phyloP scores from a whole-genome alignment of 1,139 yeast genomes.

The Taphrina communis region DNA sequence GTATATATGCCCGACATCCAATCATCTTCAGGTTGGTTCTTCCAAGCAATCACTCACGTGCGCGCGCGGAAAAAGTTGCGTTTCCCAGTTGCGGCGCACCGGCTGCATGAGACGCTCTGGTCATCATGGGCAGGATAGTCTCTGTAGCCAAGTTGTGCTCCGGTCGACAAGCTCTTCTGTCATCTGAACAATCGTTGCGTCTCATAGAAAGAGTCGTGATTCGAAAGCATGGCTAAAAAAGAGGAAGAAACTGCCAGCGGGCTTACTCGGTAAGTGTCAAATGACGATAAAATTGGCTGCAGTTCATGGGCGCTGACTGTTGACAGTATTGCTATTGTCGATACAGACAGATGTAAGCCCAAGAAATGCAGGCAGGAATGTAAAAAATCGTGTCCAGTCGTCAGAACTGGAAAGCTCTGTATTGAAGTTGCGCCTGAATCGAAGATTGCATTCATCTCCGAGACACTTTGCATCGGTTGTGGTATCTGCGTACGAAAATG shows the following conservation, averaged over 20 bases:
- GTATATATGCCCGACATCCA: neutral
- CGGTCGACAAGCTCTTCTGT: neutral
- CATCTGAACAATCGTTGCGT: too few species aligned
- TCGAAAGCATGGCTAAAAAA: conserved; percentile 14
- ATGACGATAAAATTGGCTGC: too few species aligned
- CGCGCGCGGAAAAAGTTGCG: conserved; percentile 15
- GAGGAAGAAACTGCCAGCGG: conserved; percentile 30
- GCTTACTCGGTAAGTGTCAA: conserved; percentile 20
- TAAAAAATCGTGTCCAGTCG: conserved; percentile 95
- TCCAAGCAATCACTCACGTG: conserved; percentile 1
- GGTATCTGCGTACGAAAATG: conserved; percentile 99
- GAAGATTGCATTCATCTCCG: conserved; percentile 95
- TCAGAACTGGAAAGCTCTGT: conserved; percentile 95
- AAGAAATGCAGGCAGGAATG: conserved; percentile 98
- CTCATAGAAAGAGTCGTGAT: neutral
- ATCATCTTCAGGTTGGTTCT: neutral
- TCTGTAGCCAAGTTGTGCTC: neutral
- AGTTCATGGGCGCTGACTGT: conserved; percentile 12
- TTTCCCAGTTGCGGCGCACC: neutral
- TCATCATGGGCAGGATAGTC: neutral
- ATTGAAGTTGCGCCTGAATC: conserved; percentile 91
- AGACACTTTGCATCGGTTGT: conserved; percentile 94
- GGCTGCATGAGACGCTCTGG: too few species aligned
- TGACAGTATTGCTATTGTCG: conserved; percentile 88
- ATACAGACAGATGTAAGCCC: conserved; percentile 93